Conservation (phyloP, 2,329 filamentous ascomycete genomes). For the Fusarium sp. region DNA sequence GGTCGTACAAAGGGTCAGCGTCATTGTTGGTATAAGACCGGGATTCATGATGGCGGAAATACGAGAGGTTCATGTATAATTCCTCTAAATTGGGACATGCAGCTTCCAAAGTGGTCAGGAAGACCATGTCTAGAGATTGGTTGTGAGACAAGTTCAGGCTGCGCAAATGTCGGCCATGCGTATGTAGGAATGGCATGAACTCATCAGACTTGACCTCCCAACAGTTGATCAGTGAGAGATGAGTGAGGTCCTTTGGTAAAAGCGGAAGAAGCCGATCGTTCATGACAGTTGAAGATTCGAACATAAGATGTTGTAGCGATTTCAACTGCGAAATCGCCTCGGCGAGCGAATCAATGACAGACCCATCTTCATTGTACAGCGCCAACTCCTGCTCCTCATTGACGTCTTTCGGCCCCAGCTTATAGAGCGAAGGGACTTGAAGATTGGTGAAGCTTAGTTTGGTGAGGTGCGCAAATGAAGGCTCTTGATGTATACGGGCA, state of each 20-base stretch:
- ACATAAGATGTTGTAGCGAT: slow-evolving; percentile 72
- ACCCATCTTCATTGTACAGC: slow-evolving; percentile 54
- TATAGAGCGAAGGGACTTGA: slow-evolving; percentile 63
- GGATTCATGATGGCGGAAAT: slow-evolving; percentile 75
- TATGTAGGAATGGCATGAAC: slow-evolving; percentile 71
- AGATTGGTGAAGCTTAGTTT: slow-evolving; percentile 72
- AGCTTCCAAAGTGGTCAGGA: slow-evolving; percentile 72
- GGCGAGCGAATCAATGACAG: slow-evolving; percentile 52
- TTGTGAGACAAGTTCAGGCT: slow-evolving; percentile 81
- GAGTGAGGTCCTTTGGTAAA: slow-evolving; percentile 72
- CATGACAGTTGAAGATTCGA: slow-evolving; percentile 80
- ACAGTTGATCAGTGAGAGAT: slow-evolving; percentile 82
- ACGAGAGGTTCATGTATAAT: slow-evolving; percentile 81
- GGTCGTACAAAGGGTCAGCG: slow-evolving; percentile 78
- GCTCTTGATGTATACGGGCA: slow-evolving; percentile 61
- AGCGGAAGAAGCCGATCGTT: slow-evolving; percentile 74
- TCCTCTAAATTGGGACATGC: slow-evolving; percentile 77
- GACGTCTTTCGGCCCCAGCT: slow-evolving; percentile 47
- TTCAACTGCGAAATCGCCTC: slow-evolving; percentile 61
- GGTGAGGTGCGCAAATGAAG: slow-evolving; percentile 66
- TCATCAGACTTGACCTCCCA: slow-evolving; percentile 76
- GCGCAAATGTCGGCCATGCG: slow-evolving; percentile 74
- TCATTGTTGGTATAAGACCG: slow-evolving; percentile 64
- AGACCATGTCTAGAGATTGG: slow-evolving; percentile 78
- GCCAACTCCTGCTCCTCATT: slow-evolving; percentile 46